Evolutionary conservation across 1,139 yeast genomes (phyloP).

Genomic region (Chernovozyma sophiae-reginae): DNA sequence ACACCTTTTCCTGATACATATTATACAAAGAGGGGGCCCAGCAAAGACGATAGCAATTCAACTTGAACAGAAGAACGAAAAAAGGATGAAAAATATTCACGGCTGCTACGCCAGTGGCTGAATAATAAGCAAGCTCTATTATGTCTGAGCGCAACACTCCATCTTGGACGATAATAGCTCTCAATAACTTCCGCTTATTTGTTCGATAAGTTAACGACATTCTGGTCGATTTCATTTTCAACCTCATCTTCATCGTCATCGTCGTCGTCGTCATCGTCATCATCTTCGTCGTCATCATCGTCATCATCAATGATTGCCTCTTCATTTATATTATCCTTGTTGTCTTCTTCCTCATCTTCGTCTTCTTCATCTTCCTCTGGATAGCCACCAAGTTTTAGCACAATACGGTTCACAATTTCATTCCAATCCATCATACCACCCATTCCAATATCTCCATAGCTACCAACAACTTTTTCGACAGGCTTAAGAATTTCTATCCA

Average conservation of each 20-base stretch:
- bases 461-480: constrained; percentile 86
- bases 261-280: constrained; percentile 39
- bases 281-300: constrained; percentile 46
- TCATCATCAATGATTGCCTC: constrained; percentile 39
- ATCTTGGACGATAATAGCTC: too few relatives aligned
- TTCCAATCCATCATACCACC: constrained; percentile 91
- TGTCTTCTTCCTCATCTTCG: constrained; percentile 51
- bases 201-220: too few relatives aligned
- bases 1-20: too few relatives aligned
- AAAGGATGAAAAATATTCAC: too few relatives aligned
- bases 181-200: too few relatives aligned
- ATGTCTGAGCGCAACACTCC: too few relatives aligned
- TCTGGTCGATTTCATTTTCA: not conserved
- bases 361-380: constrained; percentile 84
- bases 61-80: too few relatives aligned
- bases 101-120: too few relatives aligned
- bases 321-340: constrained; percentile 31
- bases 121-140: too few relatives aligned
- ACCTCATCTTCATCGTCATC: constrained; percentile 22
- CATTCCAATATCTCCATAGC: constrained; percentile 94
- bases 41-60: too few relatives aligned
- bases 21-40: too few relatives aligned
- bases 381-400: constrained; percentile 80
- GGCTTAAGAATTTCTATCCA: constrained; percentile 90
- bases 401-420: constrained; percentile 83